Evolutionary conservation across 768 basidiomycete species (phyloP).

Genomic region (Chalciporus pseudorubinellus): DNA sequence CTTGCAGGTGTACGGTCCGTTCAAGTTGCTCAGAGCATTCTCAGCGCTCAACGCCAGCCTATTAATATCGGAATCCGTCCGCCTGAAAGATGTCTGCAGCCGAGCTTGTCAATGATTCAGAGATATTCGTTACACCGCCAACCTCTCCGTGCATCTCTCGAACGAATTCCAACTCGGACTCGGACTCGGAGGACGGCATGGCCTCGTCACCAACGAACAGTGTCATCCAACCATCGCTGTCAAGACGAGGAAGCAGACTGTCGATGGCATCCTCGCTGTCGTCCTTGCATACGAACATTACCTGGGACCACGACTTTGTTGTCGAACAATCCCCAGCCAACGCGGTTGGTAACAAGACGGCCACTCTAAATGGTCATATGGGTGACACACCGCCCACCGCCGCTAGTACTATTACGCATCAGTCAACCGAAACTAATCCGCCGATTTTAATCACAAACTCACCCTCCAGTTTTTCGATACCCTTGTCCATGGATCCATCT

Average conservation of each 20-base stretch:
- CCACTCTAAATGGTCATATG: background rate
- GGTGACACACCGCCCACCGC: slow-evolving; percentile 19
- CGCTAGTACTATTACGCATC: slow-evolving; percentile 20
- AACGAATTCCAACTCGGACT: slow-evolving; percentile 13
- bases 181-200: slow-evolving; percentile 11
- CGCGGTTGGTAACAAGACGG: slow-evolving; percentile 18
- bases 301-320: slow-evolving; percentile 36
- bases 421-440: slow-evolving; percentile 6
- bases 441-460: slow-evolving; percentile 28
- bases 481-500: slow-evolving; percentile 26
- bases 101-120: slow-evolving; percentile 34
- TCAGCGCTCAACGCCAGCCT: slow-evolving; percentile 9
- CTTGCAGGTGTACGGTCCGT: no score
- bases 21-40: no score
- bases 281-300: slow-evolving; percentile 33
- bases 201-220: slow-evolving; percentile 8
- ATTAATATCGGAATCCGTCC: slow-evolving; percentile 6
- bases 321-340: slow-evolving; percentile 32
- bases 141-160: slow-evolving; percentile 36
- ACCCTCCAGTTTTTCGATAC: slow-evolving; percentile 27
- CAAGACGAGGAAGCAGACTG: slow-evolving; percentile 34
- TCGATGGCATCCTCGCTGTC: slow-evolving; percentile 25
- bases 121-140: slow-evolving; percentile 46
- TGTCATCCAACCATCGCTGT: slow-evolving; percentile 37
- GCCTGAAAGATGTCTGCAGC: slow-evolving; percentile 30